These are phyloP conservation scores for Backusella sp. DNA, from an alignment of 192 early-diverging fungal genomes.

Conservation along the genomic window DNA sequence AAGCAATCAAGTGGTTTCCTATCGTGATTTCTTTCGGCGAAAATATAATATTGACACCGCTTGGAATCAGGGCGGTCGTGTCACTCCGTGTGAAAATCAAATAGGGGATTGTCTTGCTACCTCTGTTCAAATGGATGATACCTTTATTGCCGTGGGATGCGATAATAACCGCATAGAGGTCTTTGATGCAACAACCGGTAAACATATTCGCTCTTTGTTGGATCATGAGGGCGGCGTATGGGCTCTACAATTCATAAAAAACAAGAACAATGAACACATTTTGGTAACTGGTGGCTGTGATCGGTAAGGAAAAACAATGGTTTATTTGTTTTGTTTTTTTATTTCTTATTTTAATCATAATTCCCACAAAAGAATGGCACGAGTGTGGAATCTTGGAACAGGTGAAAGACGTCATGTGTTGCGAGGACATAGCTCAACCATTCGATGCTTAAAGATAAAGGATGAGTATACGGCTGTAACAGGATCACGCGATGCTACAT, in stretches of 20 bases:
- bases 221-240: constrained; percentile 97
- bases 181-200: constrained; percentile 81
- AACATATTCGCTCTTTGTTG: constrained; percentile 64
- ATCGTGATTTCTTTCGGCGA: constrained; percentile 51
- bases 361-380: constrained; percentile 54
- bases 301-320: constrained; percentile 50
- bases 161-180: constrained; percentile 94
- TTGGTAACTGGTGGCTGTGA: constrained; percentile 96
- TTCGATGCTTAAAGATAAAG: constrained; percentile 86
- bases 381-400: constrained; percentile 93
- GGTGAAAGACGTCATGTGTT: constrained; percentile 87
- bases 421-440: constrained; percentile 93
- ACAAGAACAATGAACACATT: constrained; percentile 51
- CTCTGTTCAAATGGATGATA: constrained; percentile 93
- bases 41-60: constrained; percentile 53
- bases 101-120: constrained; percentile 76
- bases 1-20: constrained; percentile 30
- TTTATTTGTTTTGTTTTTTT: constrained; percentile 6
- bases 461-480: constrained; percentile 73
- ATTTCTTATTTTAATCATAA: not conserved
- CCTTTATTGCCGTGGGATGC: constrained; percentile 91
- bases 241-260: constrained; percentile 77
- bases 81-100: constrained; percentile 52
- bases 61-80: constrained; percentile 47
- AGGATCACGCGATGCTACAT: constrained; percentile 91